Base-by-base conservation (phyloP, 768 basidiomycete genomes). In the Austroboletus eburneus region DNA sequence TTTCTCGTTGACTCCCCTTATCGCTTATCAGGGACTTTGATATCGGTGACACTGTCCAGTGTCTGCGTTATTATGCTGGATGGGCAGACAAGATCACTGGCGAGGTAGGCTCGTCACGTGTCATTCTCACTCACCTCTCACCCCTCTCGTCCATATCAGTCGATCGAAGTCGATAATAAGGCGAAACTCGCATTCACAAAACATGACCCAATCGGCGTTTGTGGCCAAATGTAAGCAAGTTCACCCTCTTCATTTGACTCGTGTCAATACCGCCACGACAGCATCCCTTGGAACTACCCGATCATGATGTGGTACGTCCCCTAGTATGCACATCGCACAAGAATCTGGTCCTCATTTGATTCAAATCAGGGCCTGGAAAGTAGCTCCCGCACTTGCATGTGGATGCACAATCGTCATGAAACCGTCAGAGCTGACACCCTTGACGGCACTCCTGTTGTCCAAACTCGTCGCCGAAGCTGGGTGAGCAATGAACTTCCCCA, bases 351-450 rank as follows among this genome's bases (percentile, higher is more conserved):
- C 46, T 23, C 33, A 45, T 43, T 23, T 33, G 24, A 54, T 41
- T 45, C 17, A 23, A 22, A 27, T 29, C 44, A 85, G 83, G 81
- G 69, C 84, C 22, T 94, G 92, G 92, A 96, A 97, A 69, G 80
- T 95, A 38, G 92, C 87, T 9, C 94, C 92, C 9, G 91, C 93
- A 13, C 78, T 97, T 46, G 91, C 93, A 8, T 80, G 81, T 44
- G 92, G 94, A 29, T 94, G 91, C 69, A 91, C 90, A 20, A 85
- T 95, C 60, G 86, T 97, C 57, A 87, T 98, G 84, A 97, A 96
- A 66, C 91, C 93, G 3, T 92, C 88, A 13, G 91, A 94, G 66
- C 63, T 91, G 44, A 90, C 87, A 1, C 89, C 90, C 10, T 72
- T 93, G 40, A 87, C 90, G 21, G 89, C 89, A 8, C 73, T 93